Percentiles rank a stretch among this genome's conserved stretches.
Conservation (phyloP, 257 asterid genomes). For the Solanum chaucha region DNA sequence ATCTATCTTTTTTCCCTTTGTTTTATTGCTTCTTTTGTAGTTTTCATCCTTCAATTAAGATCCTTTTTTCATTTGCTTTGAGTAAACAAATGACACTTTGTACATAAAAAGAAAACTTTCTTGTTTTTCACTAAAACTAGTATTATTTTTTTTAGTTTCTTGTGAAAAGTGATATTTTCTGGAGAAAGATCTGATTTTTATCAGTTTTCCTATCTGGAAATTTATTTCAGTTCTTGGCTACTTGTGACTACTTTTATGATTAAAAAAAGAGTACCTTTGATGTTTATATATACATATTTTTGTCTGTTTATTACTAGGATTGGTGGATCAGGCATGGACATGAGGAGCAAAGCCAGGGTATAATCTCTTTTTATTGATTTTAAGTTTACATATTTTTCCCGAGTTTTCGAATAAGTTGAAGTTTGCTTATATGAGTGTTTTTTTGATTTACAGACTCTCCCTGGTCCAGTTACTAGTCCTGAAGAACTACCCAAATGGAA, state of each 20-base stretch:
- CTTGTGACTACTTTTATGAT: neutral
- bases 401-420: neutral
- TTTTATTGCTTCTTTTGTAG: neutral
- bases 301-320: slow-evolving; percentile 35
- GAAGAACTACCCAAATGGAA: slow-evolving; percentile 86
- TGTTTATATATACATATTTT: neutral
- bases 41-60: neutral
- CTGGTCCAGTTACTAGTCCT: slow-evolving; percentile 61
- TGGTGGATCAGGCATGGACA: slow-evolving; percentile 91
- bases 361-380: neutral
- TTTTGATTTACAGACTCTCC: slow-evolving; percentile 42
- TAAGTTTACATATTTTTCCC: neutral
- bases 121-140: neutral
- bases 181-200: neutral
- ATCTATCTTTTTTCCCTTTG: neutral
- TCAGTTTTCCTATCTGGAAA: neutral
- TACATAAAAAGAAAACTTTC: neutral
- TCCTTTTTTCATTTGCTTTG: neutral
- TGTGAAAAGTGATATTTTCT: neutral
- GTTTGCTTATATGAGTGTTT: neutral
- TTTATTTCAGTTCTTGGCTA: neutral
- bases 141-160: neutral
- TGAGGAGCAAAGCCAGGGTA: slow-evolving; percentile 94
- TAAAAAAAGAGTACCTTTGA: neutral
- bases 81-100: neutral